These are phyloP conservation scores for Ashbya aceris DNA, from an alignment of 1,139 yeast species.

Conservation along the genomic window DNA sequence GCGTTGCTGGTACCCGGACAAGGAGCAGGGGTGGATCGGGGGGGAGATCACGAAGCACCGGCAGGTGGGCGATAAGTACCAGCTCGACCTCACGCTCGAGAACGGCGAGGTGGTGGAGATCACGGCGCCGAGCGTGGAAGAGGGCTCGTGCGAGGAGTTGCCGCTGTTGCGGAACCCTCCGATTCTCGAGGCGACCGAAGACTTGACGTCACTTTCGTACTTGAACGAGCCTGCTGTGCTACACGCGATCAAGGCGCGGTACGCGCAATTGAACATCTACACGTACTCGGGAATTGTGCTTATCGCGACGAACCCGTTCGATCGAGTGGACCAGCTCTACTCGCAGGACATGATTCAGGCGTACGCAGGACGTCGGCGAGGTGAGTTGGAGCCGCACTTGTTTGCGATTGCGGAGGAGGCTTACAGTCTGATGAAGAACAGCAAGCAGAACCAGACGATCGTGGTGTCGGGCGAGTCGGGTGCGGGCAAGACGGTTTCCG, in stretches of 20 bases:
- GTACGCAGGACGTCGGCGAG: slow-evolving; percentile 85
- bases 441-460: slow-evolving; percentile 80
- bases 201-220: slow-evolving; percentile 82
- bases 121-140: slow-evolving; percentile 40
- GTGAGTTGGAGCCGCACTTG: slow-evolving; percentile 92
- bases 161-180: slow-evolving; percentile 93
- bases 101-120: slow-evolving; percentile 48
- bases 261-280: slow-evolving; percentile 80
- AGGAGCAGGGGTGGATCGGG: slow-evolving; percentile 83
- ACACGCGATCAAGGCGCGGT: slow-evolving; percentile 86
- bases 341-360: slow-evolving; percentile 89
- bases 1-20: slow-evolving; percentile 95
- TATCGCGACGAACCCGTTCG: slow-evolving; percentile 95
- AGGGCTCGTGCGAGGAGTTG: slow-evolving; percentile 27
- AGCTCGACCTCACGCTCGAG: slow-evolving; percentile 55
- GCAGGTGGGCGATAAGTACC: slow-evolving; percentile 44
- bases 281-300: slow-evolving; percentile 96
- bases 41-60: slow-evolving; percentile 59
- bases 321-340: slow-evolving; percentile 80
- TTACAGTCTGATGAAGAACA: slow-evolving; percentile 87
- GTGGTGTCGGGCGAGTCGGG: slow-evolving; percentile 98
- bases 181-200: slow-evolving; percentile 87
- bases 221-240: slow-evolving; percentile 94
- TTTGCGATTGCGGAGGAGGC: slow-evolving; percentile 98
- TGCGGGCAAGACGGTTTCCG: slow-evolving; percentile 97